These are phyloP conservation scores for Leishmania aethiopica DNA, from an alignment of 208 protist species.

Conservation along the genomic window DNA sequence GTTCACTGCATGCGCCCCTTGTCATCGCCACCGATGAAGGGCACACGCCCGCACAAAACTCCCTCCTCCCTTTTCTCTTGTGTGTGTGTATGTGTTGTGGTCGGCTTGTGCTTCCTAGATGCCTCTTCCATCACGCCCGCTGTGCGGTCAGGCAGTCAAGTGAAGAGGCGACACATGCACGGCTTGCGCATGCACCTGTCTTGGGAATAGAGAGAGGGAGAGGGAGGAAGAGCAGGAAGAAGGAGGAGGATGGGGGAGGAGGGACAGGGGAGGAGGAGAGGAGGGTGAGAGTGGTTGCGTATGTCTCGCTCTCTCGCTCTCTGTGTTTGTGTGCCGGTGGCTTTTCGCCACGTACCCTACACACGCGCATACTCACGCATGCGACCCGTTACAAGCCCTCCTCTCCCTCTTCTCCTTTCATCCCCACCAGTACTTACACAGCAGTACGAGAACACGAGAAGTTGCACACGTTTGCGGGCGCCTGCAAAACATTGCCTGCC, in stretches of 20 bases:
- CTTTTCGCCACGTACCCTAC: neutral
- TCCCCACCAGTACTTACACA: neutral
- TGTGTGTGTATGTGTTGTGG: neutral
- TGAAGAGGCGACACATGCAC: neutral
- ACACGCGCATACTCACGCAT: neutral
- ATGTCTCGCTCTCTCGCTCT: neutral
- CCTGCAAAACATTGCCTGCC: neutral
- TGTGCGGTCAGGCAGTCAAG: neutral
- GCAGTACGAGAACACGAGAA: neutral
- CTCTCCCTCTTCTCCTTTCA: neutral
- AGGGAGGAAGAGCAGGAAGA: neutral
- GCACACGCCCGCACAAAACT: neutral
- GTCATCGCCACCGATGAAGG: neutral
- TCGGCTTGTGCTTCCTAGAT: neutral
- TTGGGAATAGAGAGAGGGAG: neutral
- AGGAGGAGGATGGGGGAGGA: neutral
- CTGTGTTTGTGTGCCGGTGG: neutral
- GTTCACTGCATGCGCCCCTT: neutral
- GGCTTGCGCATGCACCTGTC: neutral
- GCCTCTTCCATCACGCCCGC: neutral
- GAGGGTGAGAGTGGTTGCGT: neutral
- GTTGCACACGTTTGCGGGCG: neutral
- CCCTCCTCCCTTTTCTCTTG: neutral
- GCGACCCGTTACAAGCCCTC: neutral
- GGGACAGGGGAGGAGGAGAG: neutral